Base-by-base conservation (phyloP, 768 basidiomycete species). In the Crepidotus variabilis region DNA sequence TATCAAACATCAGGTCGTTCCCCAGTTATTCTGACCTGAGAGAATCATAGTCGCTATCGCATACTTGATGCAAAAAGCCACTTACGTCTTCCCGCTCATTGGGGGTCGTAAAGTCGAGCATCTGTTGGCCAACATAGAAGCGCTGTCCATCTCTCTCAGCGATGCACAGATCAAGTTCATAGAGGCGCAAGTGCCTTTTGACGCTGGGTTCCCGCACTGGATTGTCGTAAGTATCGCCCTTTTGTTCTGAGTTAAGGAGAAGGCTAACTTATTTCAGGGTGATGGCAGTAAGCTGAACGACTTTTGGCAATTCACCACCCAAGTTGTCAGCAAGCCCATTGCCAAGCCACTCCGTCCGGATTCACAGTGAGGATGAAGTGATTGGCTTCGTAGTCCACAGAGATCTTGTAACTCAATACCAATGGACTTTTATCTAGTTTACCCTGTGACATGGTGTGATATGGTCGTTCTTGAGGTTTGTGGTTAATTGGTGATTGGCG, bases 71-170 rank as follows among this genome's bases (percentile, higher is more conserved):
- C 78, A 80, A 50, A 84, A 82, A 66, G 69, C 77, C 8, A 76
- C 78, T 0, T 79, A 74, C 50, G 79, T 81, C 0, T 82, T 83
- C 68, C 79, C 78, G 0, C 71, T 81, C 48, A 63, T 80, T 28
- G 79, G 79, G 11, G 77, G 78, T 1, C 71, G 78, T 49, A 84
- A 82, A 59, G 68, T 78, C 22, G 78, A 79, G 63, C 78, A 83
- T 14, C 65, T 84, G 21, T 48, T 66, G 46, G 74, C 72, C 46
- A 83, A 82, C 59, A 54, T 82, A 21, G 74, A 80, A 59, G 79
- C 80, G 4, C 67, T 82, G n/a, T 68, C 72, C 16, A 74, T 83
- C 39, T 60, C 63, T 0, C 70, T 83, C 68, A 6, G 58, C 61
- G 0, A 57, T 47, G 76, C 77, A 51, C 79, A 82, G 23, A 77